Evolutionary conservation across 2,329 filamentous ascomycete genomes (phyloP).

Genomic region (Cercospora brassicicola): DNA sequence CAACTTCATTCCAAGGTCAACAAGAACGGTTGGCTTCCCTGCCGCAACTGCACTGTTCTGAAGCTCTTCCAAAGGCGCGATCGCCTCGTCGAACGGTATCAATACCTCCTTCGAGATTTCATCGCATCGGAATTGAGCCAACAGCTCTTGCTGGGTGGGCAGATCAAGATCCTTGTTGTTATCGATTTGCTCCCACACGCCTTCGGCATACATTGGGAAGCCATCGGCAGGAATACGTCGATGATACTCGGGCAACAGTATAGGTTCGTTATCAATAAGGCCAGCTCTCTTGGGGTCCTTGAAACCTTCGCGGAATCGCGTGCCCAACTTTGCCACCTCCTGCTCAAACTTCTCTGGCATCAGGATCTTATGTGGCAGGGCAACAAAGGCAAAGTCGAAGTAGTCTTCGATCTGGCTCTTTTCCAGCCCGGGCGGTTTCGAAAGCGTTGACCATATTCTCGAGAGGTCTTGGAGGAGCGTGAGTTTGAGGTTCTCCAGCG

Average conservation of each 20-base stretch:
- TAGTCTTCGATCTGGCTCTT: conserved; percentile 90
- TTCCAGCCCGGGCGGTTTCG: conserved; percentile 86
- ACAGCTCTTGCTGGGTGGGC: conserved; percentile 92
- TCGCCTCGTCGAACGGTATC: conserved; percentile 75
- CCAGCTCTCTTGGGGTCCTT: conserved; percentile 64
- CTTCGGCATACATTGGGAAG: conserved; percentile 90
- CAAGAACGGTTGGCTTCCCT: conserved; percentile 72
- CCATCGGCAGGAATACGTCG: conserved; percentile 93
- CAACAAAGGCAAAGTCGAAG: conserved; percentile 97
- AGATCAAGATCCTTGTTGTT: conserved; percentile 97
- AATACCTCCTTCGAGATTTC: conserved; percentile 92
- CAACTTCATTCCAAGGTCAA: conserved; percentile 73
- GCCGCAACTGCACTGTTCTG: conserved; percentile 71
- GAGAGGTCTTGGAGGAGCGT: conserved; percentile 87
- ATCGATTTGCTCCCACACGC: conserved; percentile 97
- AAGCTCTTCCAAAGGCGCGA: conserved; percentile 80
- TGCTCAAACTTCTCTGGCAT: conserved; percentile 86
- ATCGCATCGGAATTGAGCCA: conserved; percentile 96
- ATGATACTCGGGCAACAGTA: conserved; percentile 94
- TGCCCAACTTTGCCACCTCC: conserved; percentile 76
- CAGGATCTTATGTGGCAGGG: conserved; percentile 92
- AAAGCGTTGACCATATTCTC: conserved; percentile 88
- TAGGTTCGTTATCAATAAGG: conserved; percentile 69
- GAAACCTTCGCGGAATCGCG: conserved; percentile 79
- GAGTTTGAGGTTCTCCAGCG: conserved; percentile 82